Evolutionary conservation across 2,329 filamentous ascomycete genomes (phyloP).

Genomic region (Hypomyces rosellus): DNA sequence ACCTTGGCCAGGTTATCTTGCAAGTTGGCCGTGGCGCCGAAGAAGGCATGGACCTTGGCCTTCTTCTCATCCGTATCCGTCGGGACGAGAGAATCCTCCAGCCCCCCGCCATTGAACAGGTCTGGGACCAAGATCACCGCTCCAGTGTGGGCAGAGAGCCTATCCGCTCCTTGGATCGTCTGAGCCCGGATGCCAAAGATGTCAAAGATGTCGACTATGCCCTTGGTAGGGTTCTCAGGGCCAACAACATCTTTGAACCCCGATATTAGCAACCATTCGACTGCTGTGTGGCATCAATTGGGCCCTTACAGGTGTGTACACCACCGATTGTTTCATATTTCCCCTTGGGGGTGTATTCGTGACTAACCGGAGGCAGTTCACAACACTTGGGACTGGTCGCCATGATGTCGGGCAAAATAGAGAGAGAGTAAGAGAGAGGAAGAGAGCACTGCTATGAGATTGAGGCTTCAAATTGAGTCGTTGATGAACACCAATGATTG

Average conservation of each 20-base stretch:
- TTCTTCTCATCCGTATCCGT: constrained; percentile 39
- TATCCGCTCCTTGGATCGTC: constrained; percentile 43
- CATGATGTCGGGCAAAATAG: constrained; percentile 2
- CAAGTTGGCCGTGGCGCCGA: constrained; percentile 24
- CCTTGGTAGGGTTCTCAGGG: constrained; percentile 27
- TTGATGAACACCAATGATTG: not conserved
- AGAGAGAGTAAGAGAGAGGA: not conserved
- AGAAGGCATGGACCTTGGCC: constrained; percentile 25
- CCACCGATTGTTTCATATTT: constrained; percentile 33
- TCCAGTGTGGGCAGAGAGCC: constrained; percentile 30
- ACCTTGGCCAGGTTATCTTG: constrained; percentile 24
- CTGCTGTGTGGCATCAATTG: not conserved
- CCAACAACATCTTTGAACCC: constrained; percentile 27
- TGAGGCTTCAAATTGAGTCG: not conserved
- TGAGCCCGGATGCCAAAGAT: constrained; percentile 40
- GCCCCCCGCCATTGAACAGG: constrained; percentile 31
- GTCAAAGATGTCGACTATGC: constrained; percentile 42
- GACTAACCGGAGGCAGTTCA: constrained; percentile 30
- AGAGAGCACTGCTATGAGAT: not conserved
- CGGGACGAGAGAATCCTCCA: constrained; percentile 30
- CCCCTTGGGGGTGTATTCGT: constrained; percentile 35
- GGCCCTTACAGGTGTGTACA: constrained; percentile 34
- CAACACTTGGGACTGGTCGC: constrained; percentile 20
- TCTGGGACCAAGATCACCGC: constrained; percentile 36
- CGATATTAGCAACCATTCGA: not conserved